Evolutionary conservation across 179 eudicot genomes (phyloP), one percentile per base, ranked within the genome.

Genomic region (Carnegiea gigantea): DNA sequence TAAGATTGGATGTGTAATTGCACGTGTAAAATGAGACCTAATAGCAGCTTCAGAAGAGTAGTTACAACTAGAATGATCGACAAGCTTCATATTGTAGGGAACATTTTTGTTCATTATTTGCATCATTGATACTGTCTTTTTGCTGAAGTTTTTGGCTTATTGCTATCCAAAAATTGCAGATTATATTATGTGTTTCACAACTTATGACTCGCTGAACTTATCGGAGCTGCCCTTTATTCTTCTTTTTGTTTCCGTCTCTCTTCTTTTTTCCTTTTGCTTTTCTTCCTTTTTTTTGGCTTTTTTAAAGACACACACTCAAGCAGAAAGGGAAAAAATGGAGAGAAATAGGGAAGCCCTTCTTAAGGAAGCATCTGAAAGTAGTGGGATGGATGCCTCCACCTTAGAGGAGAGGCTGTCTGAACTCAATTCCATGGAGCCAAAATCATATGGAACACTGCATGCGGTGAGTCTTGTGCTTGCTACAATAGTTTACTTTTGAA

Each of bases 221-320:
- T 79, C 2, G 40, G 82, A 74, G 81, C 81, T 38, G 79, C 62
- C 15, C 44, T 40, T 40, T 40, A 40, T 40, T 40, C 44, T 5
- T 40, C 8, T 40, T 40, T 40, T 40, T 40, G 6, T 6, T 40
- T 40, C 44, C 44, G 3, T 40, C 9, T 40, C 44, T 40, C 44
- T 40, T 40, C 9, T 40, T 40, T 38, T 7, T 40, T 40, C 44
- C 44, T 2, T 11, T 48, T 33, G 36, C 79, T 78, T 76, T 49
- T n/a, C 24, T 60, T n/a, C 0, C 7, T 36, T 36, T 18, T 67
- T 70, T 36, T 26, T 15, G 18, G 7, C 8, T 8, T 36, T 68
- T 72, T 73, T 87, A 28, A 85, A 95, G 99, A 95, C 99, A 53
- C 97, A 93, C 74, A 89, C 99, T 57, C 99, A 93, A 92, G 97